Evolutionary conservation across 1,284 basidiomycete genomes (phyloP).

Genomic region (Ustilago nuda): DNA sequence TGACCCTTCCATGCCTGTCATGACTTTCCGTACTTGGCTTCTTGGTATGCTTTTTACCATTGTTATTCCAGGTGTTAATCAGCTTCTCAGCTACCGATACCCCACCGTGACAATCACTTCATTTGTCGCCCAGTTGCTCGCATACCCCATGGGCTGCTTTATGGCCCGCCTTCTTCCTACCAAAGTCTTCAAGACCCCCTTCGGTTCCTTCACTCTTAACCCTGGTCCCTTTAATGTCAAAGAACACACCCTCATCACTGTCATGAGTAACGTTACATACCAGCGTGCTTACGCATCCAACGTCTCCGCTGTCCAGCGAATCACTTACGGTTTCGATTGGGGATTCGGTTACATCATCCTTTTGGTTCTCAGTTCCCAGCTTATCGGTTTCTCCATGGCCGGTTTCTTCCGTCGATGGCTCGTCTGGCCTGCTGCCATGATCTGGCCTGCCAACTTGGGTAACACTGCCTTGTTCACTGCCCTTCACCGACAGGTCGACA

Average conservation of each 20-base stretch:
- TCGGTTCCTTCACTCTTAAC: constrained; percentile 59
- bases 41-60: constrained; percentile 62
- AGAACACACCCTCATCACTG: constrained; percentile 64
- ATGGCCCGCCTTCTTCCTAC: constrained; percentile 55
- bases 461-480: constrained; percentile 60
- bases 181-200: constrained; percentile 47
- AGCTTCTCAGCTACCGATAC: constrained; percentile 62
- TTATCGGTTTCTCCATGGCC: constrained; percentile 63
- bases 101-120: constrained; percentile 59
- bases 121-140: constrained; percentile 57
- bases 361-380: constrained; percentile 71
- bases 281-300: constrained; percentile 69
- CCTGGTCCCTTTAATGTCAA: constrained; percentile 67
- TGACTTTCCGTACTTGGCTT: constrained; percentile 64
- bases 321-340: constrained; percentile 48
- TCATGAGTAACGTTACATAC: constrained; percentile 71
- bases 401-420: constrained; percentile 61
- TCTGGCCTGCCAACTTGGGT: constrained; percentile 63
- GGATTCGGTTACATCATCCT: constrained; percentile 71
- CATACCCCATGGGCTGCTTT: constrained; percentile 56
- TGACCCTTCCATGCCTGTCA: constrained; percentile 63
- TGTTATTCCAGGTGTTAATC: constrained; percentile 62
- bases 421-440: constrained; percentile 65
- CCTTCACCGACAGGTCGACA: constrained; percentile 55
- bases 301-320: constrained; percentile 59